Evolutionary conservation across 768 basidiomycete genomes (phyloP).

Genomic region (Tylopilus sp.): DNA sequence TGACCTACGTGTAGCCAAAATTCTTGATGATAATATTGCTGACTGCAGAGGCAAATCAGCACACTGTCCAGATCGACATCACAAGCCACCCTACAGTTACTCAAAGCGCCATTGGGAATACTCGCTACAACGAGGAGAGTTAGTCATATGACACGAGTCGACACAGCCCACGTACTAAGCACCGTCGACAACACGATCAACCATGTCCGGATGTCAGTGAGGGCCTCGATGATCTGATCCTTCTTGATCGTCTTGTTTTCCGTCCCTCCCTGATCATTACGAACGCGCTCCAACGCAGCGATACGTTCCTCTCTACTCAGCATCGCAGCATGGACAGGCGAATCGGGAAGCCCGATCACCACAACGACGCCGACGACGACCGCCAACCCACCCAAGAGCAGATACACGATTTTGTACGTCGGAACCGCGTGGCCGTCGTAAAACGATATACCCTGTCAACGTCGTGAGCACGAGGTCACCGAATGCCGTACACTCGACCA

Average conservation of each 20-base stretch:
- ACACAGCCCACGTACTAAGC: constrained; percentile 41
- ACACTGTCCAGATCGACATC: neutral
- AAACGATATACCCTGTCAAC: too few relatives aligned
- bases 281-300: constrained; percentile 61
- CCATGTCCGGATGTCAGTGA: constrained; percentile 59
- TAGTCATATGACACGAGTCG: neutral
- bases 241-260: constrained; percentile 58
- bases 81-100: too few relatives aligned
- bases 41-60: constrained; percentile 33
- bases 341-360: too few relatives aligned
- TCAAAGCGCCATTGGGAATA: constrained; percentile 58
- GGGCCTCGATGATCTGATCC: constrained; percentile 54
- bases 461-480: too few relatives aligned
- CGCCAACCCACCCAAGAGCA: too few relatives aligned
- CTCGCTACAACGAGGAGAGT: constrained; percentile 40
- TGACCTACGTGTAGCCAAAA: constrained; percentile 59
- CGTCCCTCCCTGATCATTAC: constrained; percentile 63
- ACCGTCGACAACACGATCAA: constrained; percentile 56
- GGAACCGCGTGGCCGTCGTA: too few relatives aligned
- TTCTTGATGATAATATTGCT: constrained; percentile 59
- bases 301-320: constrained; percentile 57
- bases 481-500: too few relatives aligned
- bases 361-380: too few relatives aligned
- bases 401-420: too few relatives aligned
- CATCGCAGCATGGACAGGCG: too few relatives aligned